Evolutionary conservation across 2,329 filamentous ascomycete species (phyloP).

Genomic region (Penicillium sp.): DNA sequence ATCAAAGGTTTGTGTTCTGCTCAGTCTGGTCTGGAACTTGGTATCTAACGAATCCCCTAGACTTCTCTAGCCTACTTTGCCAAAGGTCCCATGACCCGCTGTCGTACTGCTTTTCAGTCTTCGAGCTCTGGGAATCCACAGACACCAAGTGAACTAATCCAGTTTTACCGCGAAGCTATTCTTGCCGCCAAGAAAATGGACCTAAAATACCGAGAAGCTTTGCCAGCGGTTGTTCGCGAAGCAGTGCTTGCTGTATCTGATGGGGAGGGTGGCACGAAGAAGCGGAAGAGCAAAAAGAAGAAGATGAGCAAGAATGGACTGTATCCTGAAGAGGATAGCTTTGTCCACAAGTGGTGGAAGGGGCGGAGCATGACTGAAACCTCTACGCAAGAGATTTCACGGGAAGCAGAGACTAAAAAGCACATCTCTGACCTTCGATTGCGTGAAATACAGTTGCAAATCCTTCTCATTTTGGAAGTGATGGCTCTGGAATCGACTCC

Average conservation of each 20-base stretch:
- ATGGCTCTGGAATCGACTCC: conserved; percentile 42
- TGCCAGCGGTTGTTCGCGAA: conserved; percentile 42
- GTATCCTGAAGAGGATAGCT: conserved; percentile 46
- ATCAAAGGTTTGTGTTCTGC: conserved; percentile 37
- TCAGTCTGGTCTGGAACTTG: not conserved
- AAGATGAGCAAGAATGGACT: conserved; percentile 50
- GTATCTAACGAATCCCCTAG: conserved; percentile 25
- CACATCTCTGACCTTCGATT: conserved; percentile 46
- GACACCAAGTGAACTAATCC: conserved; percentile 31
- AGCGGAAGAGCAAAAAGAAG: conserved; percentile 39
- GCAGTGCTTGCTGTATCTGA: conserved; percentile 39
- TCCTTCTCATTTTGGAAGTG: conserved; percentile 51
- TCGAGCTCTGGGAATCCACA: conserved; percentile 22
- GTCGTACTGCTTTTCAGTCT: conserved; percentile 41
- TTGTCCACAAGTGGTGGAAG: conserved; percentile 50
- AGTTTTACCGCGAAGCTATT: conserved; percentile 45
- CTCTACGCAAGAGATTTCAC: conserved; percentile 26
- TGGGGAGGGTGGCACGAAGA: conserved; percentile 31
- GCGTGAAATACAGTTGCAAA: conserved; percentile 52
- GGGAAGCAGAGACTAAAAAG: conserved; percentile 41
- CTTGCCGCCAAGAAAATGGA: conserved; percentile 50
- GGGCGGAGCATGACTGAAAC: conserved; percentile 30
- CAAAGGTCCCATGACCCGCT: conserved; percentile 51
- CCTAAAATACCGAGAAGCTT: conserved; percentile 47
- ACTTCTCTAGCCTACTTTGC: conserved; percentile 55